Percentiles rank a stretch among this genome's conserved stretches.
Conservation (phyloP, 2,329 filamentous ascomycete genomes). For the Colletotrichum melonis region DNA sequence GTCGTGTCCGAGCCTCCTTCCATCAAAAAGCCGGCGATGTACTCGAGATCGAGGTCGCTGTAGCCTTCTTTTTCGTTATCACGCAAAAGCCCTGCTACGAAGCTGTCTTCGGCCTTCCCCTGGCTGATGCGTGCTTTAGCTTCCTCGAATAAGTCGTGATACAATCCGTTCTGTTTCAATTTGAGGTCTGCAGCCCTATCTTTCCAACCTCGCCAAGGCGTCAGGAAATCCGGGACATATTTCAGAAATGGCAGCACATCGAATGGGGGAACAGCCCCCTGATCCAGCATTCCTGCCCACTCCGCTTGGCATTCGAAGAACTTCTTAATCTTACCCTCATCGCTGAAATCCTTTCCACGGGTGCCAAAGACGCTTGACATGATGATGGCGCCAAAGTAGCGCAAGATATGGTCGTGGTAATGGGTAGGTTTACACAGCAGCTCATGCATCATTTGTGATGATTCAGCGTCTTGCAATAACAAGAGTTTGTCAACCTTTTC, state of each 20-base stretch:
- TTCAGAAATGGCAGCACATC: constrained; percentile 40
- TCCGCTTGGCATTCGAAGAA: constrained; percentile 40
- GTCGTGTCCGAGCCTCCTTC: constrained; percentile 43
- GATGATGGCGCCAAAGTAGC: constrained; percentile 9
- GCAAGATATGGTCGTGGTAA: constrained; percentile 4
- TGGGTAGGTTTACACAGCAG: not conserved
- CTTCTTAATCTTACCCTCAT: constrained; percentile 13
- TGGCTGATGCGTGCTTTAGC: not conserved
- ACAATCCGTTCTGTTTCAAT: constrained; percentile 3
- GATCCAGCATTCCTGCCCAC: constrained; percentile 40
- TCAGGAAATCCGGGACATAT: constrained; percentile 1
- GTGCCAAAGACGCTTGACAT: constrained; percentile 14
- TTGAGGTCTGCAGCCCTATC: constrained; percentile 2
- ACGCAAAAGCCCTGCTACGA: not conserved
- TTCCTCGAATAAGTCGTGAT: constrained; percentile 6
- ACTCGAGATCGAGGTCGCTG: constrained; percentile 38
- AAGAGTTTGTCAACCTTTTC: not conserved
- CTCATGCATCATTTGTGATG: constrained; percentile 14
- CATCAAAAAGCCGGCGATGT: constrained; percentile 37
- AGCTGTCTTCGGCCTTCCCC: constrained; percentile 10
- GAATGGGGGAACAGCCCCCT: constrained; percentile 40
- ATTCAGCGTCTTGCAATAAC: constrained; percentile 6
- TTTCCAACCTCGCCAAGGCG: constrained; percentile 16
- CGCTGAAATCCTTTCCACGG: constrained; percentile 33
- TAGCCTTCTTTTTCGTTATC: constrained; percentile 31